Conservation (phyloP, 345 rosid species). For the Euclidium syriacum region DNA sequence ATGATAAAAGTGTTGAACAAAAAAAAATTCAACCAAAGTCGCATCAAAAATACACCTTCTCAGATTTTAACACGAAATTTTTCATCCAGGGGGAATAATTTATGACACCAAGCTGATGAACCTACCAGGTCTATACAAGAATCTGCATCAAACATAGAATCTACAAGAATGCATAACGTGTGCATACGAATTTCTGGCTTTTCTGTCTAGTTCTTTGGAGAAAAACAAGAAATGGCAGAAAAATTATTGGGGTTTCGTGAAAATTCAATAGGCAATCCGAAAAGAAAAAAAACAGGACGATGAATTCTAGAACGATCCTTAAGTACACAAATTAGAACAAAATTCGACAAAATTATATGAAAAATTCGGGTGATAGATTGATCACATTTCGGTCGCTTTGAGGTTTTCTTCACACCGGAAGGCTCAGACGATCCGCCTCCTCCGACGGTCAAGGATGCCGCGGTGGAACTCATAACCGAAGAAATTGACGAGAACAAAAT, state of each 20-base stretch:
- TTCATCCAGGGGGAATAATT: not conserved
- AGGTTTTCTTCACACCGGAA: slow-evolving; percentile 50
- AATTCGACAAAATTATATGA: not conserved
- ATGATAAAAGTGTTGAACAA: not conserved
- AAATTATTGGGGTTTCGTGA: not conserved
- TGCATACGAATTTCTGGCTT: not conserved
- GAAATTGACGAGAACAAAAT: not conserved
- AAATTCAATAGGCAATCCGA: not conserved
- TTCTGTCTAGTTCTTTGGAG: not conserved
- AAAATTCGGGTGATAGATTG: not conserved
- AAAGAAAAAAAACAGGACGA: not conserved
- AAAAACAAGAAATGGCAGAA: not conserved
- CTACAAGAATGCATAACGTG: not conserved
- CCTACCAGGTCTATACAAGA: not conserved
- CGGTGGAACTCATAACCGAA: slow-evolving; percentile 38
- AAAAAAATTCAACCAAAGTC: not conserved
- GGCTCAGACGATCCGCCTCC: slow-evolving; percentile 69
- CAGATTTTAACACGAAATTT: not conserved
- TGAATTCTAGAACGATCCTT: not conserved
- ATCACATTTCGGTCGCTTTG: slow-evolving; percentile 92
- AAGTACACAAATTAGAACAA: not conserved
- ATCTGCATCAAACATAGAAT: not conserved
- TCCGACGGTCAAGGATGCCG: slow-evolving; percentile 52
- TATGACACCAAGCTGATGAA: not conserved
- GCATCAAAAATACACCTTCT: not conserved